These are phyloP conservation scores for Pyracantha coccinea DNA, from an alignment of 331 rosid species.

Conservation along the genomic window DNA sequence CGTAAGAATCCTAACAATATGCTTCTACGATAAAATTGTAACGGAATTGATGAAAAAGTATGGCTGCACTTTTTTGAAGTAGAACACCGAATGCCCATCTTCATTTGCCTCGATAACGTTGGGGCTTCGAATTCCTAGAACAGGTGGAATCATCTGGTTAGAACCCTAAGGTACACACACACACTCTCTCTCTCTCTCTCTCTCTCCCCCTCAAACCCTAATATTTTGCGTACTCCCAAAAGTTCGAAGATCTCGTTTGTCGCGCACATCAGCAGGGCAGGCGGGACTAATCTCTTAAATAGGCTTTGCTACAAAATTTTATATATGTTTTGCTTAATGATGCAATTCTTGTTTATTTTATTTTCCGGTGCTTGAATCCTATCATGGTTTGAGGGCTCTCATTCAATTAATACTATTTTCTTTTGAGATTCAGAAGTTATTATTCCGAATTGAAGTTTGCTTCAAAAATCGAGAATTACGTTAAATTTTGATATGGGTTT, in stretches of 20 bases:
- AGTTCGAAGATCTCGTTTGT: not conserved
- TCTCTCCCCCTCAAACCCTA: not conserved
- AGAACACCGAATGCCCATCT: too few species aligned
- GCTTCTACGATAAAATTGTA: accelerated
- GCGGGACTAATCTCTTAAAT: not conserved
- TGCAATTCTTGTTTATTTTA: not conserved
- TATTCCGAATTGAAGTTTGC: too few species aligned
- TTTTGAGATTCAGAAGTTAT: not conserved
- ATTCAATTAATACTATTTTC: not conserved
- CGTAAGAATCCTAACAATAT: too few species aligned
- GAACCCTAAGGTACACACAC: not conserved
- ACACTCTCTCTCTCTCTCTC: not conserved
- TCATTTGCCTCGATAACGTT: too few species aligned
- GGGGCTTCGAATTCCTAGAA: not conserved
- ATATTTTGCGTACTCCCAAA: not conserved
- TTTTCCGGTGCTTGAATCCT: not conserved
- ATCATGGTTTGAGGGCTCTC: not conserved
- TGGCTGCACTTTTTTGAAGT: too few species aligned
- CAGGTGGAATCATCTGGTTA: not conserved
- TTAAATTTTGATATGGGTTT: too few species aligned
- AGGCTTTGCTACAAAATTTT: not conserved
- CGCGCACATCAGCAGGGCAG: not conserved
- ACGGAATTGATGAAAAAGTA: too few species aligned
- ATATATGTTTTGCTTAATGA: not conserved
- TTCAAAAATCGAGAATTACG: too few species aligned